Evolutionary conservation across 2,329 filamentous ascomycete genomes (phyloP).

Genomic region (Aphanocladium album): DNA sequence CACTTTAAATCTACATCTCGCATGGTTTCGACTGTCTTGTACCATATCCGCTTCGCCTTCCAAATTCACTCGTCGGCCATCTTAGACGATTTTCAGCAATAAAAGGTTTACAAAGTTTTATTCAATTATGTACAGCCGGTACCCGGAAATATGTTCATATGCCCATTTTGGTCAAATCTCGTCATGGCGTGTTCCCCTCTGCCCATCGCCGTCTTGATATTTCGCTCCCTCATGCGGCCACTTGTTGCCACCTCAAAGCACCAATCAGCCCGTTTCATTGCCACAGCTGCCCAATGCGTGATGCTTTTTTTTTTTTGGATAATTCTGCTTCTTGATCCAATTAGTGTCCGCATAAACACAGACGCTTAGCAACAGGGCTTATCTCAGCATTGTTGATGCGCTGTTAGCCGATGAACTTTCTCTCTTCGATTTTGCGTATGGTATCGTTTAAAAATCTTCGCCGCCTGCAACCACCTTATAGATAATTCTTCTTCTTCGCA

Average conservation of each 20-base stretch:
- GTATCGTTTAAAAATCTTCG: not conserved
- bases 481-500: conserved; percentile 89
- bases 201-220: not conserved
- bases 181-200: not conserved
- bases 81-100: no score
- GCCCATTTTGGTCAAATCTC: not conserved
- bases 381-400: not conserved
- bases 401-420: not conserved
- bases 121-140: not conserved
- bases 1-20: no score
- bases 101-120: not conserved
- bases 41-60: no score
- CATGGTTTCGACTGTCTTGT: no score
- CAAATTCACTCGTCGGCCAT: no score
- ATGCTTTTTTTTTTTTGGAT: no score
- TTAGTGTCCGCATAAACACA: no score
- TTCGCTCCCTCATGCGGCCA: not conserved
- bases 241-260: not conserved
- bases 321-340: no score
- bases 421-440: not conserved
- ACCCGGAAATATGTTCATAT: not conserved
- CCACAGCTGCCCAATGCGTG: no score
- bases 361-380: no score
- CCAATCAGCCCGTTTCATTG: not conserved
- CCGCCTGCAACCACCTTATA: conserved; percentile 48